Conservation (phyloP, 352 stramenopile species). For the Thraustochytrium sp. region DNA sequence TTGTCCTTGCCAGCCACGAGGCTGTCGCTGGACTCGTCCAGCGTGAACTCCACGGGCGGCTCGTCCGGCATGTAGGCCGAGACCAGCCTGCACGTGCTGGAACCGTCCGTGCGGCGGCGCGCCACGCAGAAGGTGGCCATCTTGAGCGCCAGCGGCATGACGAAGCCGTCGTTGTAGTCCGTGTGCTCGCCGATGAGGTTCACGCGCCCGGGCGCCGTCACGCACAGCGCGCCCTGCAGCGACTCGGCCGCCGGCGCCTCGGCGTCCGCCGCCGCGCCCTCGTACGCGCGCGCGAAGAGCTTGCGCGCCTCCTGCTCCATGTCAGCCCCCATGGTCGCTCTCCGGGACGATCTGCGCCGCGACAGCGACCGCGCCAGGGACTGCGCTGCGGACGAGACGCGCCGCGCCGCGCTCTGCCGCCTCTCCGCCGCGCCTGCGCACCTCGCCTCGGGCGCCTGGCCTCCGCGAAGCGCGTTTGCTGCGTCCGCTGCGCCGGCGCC, state of each 20-base stretch:
- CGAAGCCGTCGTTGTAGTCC: conserved; percentile 92
- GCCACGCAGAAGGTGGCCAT: conserved; percentile 78
- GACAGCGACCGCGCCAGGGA: no score
- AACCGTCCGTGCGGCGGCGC: conserved; percentile 46
- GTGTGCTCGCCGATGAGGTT: conserved; percentile 93
- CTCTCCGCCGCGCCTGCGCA: neutral
- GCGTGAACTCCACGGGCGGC: conserved; percentile 1
- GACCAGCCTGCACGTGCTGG: conserved; percentile 53
- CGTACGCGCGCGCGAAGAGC: conserved; percentile 10
- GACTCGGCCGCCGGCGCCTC: neutral
- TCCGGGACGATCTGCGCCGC: no score
- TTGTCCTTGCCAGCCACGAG: conserved; percentile 56
- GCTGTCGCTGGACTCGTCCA: conserved; percentile 46
- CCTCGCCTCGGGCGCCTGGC: neutral
- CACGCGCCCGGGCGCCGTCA: conserved; percentile 79
- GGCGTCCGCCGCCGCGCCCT: neutral
- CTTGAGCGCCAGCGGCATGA: conserved; percentile 83
- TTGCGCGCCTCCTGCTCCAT: conserved; percentile 9
- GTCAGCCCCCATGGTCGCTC: neutral
- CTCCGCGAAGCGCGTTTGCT: no score
- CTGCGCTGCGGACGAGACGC: no score
- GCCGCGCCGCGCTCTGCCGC: neutral
- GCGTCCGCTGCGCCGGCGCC: neutral
- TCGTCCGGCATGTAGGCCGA: conserved; percentile 59
- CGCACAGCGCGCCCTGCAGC: conserved; percentile 36